Percentiles rank a stretch among this genome's conserved stretches.
Conservation (phyloP, 352 stramenopile genomes). For the Globisporangium splendens region DNA sequence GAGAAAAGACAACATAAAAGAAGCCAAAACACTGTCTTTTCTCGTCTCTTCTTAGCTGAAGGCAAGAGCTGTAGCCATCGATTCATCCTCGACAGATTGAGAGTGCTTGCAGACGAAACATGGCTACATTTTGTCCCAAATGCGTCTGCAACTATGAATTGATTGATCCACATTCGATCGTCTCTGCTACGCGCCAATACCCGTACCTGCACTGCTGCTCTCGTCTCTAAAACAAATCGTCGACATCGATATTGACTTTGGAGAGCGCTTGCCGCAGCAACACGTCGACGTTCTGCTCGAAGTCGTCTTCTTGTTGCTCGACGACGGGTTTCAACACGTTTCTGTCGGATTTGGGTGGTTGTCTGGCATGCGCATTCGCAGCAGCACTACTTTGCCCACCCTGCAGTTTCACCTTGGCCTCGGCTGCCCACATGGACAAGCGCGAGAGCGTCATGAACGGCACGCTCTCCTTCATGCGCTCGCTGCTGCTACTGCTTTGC, state of each 20-base stretch:
- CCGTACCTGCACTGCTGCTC: too few relatives aligned
- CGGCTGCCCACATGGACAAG: constrained; percentile 51
- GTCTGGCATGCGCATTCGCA: too few relatives aligned
- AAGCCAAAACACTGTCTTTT: too few relatives aligned
- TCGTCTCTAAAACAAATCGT: constrained; percentile 10
- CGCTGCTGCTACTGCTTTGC: constrained; percentile 2
- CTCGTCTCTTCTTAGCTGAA: too few relatives aligned
- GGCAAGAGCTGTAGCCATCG: too few relatives aligned
- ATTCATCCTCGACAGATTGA: too few relatives aligned
- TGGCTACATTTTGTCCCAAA: too few relatives aligned
- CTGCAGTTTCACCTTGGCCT: constrained; percentile 52
- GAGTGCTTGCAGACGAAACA: background rate
- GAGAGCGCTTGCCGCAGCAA: constrained; percentile 46
- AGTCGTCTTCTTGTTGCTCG: constrained; percentile 21
- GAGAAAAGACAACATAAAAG: too few relatives aligned
- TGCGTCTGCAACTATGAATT: background rate
- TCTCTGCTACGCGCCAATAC: background rate
- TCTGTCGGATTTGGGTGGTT: background rate
- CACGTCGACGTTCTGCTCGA: constrained; percentile 36
- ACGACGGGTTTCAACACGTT: background rate
- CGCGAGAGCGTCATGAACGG: constrained; percentile 58
- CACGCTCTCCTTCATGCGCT: constrained; percentile 42
- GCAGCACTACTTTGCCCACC: background rate
- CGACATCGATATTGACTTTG: constrained; percentile 47
- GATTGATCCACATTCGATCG: background rate